Percentiles rank a stretch among this genome's conserved stretches.
Conservation (phyloP, 805 yeast species). For the Komagataella phaffii region DNA sequence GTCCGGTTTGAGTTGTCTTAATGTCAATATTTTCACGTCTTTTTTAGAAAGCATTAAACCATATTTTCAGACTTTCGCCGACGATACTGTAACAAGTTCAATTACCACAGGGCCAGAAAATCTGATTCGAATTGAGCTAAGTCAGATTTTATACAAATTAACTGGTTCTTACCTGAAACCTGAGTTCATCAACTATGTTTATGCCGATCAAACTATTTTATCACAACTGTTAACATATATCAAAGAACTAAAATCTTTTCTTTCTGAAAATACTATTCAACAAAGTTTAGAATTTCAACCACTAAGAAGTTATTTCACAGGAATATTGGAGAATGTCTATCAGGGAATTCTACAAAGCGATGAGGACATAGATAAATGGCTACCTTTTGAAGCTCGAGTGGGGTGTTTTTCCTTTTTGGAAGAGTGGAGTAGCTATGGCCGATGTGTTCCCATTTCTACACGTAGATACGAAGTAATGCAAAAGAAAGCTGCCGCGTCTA, state of each 20-base stretch:
- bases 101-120: constrained; percentile 17
- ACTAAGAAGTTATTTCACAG: constrained; percentile 73
- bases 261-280: constrained; percentile 46
- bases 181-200: constrained; percentile 21
- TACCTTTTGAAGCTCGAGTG: constrained; percentile 80
- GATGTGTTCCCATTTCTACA: constrained; percentile 40
- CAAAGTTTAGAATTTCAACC: constrained; percentile 58
- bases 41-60: constrained; percentile 65
- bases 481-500: constrained; percentile 19
- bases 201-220: constrained; percentile 57
- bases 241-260: constrained; percentile 37
- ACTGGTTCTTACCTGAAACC: constrained; percentile 50
- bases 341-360: constrained; percentile 29
- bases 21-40: constrained; percentile 77
- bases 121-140: constrained; percentile 55
- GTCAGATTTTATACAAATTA: constrained; percentile 59
- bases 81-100: constrained; percentile 24
- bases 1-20: constrained; percentile 80
- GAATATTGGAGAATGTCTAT: constrained; percentile 65
- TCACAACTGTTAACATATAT: constrained; percentile 48
- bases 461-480: constrained; percentile 54
- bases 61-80: constrained; percentile 41
- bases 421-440: constrained; percentile 94
- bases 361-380: constrained; percentile 35
- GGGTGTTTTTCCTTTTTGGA: constrained; percentile 72